Evolutionary conservation across 148 eudicot species (phyloP), one percentile per base, ranked within the genome.

Genomic region (Simmondsia chinensis): DNA sequence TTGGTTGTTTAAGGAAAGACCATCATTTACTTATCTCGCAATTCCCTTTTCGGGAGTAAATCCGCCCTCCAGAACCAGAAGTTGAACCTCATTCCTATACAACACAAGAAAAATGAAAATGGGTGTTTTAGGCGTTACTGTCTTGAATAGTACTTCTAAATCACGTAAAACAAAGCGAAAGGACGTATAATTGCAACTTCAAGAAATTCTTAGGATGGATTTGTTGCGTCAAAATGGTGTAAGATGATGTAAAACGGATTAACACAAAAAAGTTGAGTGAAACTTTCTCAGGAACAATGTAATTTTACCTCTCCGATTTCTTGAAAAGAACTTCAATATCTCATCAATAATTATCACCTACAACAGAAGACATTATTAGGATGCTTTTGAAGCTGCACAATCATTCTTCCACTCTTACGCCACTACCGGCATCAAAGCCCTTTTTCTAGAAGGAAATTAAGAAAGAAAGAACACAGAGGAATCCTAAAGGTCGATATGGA

Each of bases 341-440:
- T 93, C 99, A 31, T 93, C 99, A 43, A 91, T 93, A 13, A 93
- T 48, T 46, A 93, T 93, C 23, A 93, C 99, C 99, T 93, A 59
- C 57, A 72, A 10, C 29, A 56, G 13, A 61, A 25, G n/a, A 14
- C 18, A 31, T 28, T 13, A 54, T 12, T 9, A n/a, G n/a, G n/a
- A n/a, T n/a, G n/a, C n/a, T n/a, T n/a, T n/a, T n/a, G n/a, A n/a
- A n/a, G n/a, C n/a, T n/a, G n/a, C n/a, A n/a, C n/a, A n/a, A n/a
- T n/a, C n/a, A n/a, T n/a, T n/a, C n/a, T n/a, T n/a, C n/a, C n/a
- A n/a, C n/a, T n/a, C n/a, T n/a, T n/a, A n/a, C n/a, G n/a, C n/a
- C n/a, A n/a, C n/a, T n/a, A n/a, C n/a, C n/a, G n/a, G n/a, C n/a
- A n/a, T n/a, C n/a, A n/a, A n/a, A n/a, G n/a, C n/a, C n/a, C n/a